Percentiles rank a stretch among this genome's conserved stretches.
Conservation (phyloP, 2,329 filamentous ascomycete genomes). For the Apiospora sp. region DNA sequence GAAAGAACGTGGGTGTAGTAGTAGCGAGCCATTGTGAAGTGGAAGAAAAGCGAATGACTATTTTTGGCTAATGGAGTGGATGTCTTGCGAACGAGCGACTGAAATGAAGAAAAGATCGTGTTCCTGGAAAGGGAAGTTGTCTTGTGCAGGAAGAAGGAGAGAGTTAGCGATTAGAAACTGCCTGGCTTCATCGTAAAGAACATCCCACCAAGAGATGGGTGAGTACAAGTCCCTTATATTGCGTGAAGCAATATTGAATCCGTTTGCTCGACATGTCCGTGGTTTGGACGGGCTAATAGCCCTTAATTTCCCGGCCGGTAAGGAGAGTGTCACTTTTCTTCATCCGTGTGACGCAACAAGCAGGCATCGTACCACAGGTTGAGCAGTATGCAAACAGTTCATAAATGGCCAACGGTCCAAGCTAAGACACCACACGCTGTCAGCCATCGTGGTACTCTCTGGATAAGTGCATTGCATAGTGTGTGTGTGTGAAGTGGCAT, state of each 20-base stretch:
- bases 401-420: background rate
- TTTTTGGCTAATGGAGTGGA: background rate
- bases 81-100: background rate
- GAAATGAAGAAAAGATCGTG: background rate
- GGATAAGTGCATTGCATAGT: background rate
- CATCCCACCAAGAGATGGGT: background rate
- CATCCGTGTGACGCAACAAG: background rate
- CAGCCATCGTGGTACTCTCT: background rate
- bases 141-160: background rate
- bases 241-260: background rate
- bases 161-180: background rate
- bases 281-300: slow-evolving; percentile 4
- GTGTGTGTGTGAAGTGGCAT: background rate
- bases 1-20: background rate
- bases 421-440: background rate
- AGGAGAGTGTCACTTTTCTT: slow-evolving; percentile 8
- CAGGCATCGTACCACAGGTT: background rate
- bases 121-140: background rate
- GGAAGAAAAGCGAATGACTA: background rate
- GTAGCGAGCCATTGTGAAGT: slow-evolving; percentile 2
- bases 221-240: slow-evolving; percentile 3
- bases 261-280: background rate
- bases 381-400: slow-evolving; percentile 12
- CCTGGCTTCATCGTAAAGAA: background rate
- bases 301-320: slow-evolving; percentile 15